Evolutionary conservation across 148 eudicot species (phyloP).

Genomic region (Pharnaceum exiguum): DNA sequence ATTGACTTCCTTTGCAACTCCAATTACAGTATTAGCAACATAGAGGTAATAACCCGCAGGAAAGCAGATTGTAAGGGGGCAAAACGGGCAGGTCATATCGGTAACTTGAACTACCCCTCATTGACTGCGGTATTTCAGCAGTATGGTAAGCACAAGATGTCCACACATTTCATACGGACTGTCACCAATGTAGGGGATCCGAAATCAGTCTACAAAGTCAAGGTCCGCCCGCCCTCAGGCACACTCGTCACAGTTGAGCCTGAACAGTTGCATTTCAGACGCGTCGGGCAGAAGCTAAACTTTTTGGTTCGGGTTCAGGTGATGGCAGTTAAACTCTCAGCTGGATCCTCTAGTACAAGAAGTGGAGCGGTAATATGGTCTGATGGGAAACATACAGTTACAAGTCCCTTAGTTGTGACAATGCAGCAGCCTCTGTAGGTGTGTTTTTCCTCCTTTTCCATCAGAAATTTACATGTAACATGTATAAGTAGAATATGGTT

Average conservation of each 20-base stretch:
- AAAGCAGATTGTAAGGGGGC: slow-evolving; percentile 56
- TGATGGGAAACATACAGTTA: slow-evolving; percentile 75
- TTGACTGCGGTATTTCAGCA: slow-evolving; percentile 66
- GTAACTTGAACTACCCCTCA: slow-evolving; percentile 86
- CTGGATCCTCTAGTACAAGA: slow-evolving; percentile 51
- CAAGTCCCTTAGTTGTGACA: slow-evolving; percentile 75
- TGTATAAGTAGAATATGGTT: background rate
- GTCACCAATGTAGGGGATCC: slow-evolving; percentile 83
- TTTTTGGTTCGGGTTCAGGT: slow-evolving; percentile 67
- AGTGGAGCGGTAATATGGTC: slow-evolving; percentile 82
- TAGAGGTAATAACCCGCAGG: slow-evolving; percentile 58
- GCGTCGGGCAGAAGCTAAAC: slow-evolving; percentile 71
- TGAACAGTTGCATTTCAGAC: slow-evolving; percentile 45
- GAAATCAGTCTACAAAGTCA: slow-evolving; percentile 50
- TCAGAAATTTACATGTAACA: slow-evolving; percentile 1
- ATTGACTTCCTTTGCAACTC: slow-evolving; percentile 80
- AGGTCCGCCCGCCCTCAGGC: slow-evolving; percentile 49
- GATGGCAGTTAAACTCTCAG: slow-evolving; percentile 37
- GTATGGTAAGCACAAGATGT: slow-evolving; percentile 61
- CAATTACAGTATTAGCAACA: slow-evolving; percentile 59
- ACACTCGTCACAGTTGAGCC: slow-evolving; percentile 68
- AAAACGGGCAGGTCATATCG: slow-evolving; percentile 61
- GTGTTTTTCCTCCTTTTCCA: background rate
- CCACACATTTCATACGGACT: slow-evolving; percentile 66
- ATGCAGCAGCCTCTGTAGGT: slow-evolving; percentile 70